Evolutionary conservation across 768 basidiomycete species (phyloP).

Genomic region (Pleurotus tuber-regium): DNA sequence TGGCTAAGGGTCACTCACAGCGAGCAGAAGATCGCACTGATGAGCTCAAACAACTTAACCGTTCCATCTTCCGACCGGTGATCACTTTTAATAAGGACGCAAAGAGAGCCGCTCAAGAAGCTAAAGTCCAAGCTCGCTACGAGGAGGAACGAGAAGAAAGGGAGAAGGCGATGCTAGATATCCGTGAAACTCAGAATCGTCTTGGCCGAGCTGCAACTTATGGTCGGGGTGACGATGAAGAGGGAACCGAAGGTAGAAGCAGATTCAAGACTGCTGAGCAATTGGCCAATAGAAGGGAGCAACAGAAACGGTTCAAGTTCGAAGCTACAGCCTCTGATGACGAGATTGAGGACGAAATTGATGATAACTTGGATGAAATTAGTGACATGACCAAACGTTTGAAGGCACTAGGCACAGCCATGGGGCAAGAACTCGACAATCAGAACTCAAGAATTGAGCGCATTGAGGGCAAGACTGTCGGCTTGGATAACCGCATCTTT

Average conservation of each 20-base stretch:
- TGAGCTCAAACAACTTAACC: constrained; percentile 92
- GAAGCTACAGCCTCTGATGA: constrained; percentile 90
- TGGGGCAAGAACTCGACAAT: constrained; percentile 84
- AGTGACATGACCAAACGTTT: constrained; percentile 72
- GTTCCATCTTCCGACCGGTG: constrained; percentile 91
- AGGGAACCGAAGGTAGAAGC: constrained; percentile 35
- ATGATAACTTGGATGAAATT: constrained; percentile 88
- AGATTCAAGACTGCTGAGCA: constrained; percentile 51
- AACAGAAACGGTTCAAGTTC: constrained; percentile 85
- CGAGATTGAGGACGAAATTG: constrained; percentile 92
- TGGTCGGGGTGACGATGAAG: constrained; percentile 42
- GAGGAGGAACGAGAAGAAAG: constrained; percentile 83
- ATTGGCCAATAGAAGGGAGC: constrained; percentile 56
- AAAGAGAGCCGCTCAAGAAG: constrained; percentile 86
- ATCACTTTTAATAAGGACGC: constrained; percentile 91
- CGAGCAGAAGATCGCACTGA: constrained; percentile 92
- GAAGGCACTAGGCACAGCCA: constrained; percentile 74
- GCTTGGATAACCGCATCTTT: constrained; percentile 71
- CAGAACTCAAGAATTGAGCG: constrained; percentile 81
- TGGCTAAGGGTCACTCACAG: constrained; percentile 81
- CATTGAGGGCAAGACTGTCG: constrained; percentile 76
- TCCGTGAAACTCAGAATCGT: constrained; percentile 84
- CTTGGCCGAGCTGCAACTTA: constrained; percentile 73
- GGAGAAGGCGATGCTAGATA: constrained; percentile 82
- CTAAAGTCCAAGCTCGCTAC: constrained; percentile 80